Conservation (phyloP, 345 rosid species). For the Melaleuca quinquenervia region DNA sequence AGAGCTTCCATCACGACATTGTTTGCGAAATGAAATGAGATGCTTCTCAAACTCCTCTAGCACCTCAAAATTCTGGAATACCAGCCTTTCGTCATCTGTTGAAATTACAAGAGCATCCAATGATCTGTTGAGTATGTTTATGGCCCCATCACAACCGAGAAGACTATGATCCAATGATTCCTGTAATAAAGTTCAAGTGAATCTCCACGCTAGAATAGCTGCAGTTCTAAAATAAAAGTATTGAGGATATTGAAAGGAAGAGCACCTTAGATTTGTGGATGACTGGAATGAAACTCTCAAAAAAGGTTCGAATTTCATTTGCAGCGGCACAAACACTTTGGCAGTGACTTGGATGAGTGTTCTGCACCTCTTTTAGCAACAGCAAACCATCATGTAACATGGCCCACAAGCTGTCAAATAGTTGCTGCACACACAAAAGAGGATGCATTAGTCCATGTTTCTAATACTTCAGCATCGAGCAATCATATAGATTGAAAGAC, state of each 20-base stretch:
- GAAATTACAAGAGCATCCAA: conserved; percentile 32
- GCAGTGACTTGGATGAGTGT: conserved; percentile 47
- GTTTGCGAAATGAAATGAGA: conserved; percentile 20
- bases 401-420: conserved; percentile 48
- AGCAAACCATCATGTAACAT: conserved; percentile 50
- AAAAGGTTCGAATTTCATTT: conserved; percentile 28
- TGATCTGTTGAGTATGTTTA: conserved; percentile 15
- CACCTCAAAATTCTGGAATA: conserved; percentile 44
- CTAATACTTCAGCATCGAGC: no score
- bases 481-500: neutral
- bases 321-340: conserved; percentile 36
- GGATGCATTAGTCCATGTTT: neutral
- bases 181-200: conserved; percentile 26
- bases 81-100: conserved; percentile 28
- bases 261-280: conserved; percentile 59
- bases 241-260: neutral
- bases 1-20: conserved; percentile 31
- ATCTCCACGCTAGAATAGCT: neutral
- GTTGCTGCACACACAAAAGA: conserved; percentile 31
- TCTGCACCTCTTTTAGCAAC: conserved; percentile 49
- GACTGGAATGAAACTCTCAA: conserved; percentile 44
- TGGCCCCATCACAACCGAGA: conserved; percentile 26
- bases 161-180: conserved; percentile 61
- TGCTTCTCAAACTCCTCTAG: conserved; percentile 51
- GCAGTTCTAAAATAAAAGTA: neutral